Conservation (phyloP, 2,329 filamentous ascomycete genomes). For the Sarocladiaceae sp. region DNA sequence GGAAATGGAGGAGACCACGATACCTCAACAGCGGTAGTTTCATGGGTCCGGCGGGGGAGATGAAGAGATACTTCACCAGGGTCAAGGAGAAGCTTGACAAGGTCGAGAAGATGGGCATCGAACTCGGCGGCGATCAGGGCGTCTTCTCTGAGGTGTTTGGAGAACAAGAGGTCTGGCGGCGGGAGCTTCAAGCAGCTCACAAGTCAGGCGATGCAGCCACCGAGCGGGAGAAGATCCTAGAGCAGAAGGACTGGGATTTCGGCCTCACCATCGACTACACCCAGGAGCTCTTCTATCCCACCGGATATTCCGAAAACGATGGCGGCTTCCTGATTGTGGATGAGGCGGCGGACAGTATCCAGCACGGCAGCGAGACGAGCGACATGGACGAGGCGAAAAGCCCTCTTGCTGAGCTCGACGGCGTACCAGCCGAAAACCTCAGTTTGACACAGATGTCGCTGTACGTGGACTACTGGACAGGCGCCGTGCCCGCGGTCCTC, state of each 20-base stretch:
- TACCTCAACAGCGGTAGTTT: conserved; percentile 30
- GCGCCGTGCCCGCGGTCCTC: conserved; percentile 27
- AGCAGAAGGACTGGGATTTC: conserved; percentile 27
- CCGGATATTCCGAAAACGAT: conserved; percentile 30
- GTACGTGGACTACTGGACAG: conserved; percentile 31
- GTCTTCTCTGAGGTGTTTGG: conserved; percentile 30
- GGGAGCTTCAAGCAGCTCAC: conserved; percentile 23
- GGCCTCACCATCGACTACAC: conserved; percentile 32
- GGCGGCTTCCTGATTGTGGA: conserved; percentile 25
- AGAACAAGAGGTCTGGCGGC: conserved; percentile 30
- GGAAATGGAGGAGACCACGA: conserved; percentile 26
- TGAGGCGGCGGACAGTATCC: conserved; percentile 17
- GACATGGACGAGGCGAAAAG: conserved; percentile 19
- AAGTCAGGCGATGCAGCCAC: conserved; percentile 21
- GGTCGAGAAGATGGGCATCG: conserved; percentile 21
- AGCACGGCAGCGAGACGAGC: conserved; percentile 22
- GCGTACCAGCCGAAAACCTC: conserved; percentile 8
- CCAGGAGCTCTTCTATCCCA: conserved; percentile 29
- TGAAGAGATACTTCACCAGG: conserved; percentile 19
- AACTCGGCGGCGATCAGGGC: conserved; percentile 32
- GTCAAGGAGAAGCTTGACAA: conserved; percentile 23
- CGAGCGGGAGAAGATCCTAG: conserved; percentile 17
- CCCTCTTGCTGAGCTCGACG: conserved; percentile 21
- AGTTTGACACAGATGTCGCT: conserved; percentile 25
- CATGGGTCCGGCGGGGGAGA: conserved; percentile 26